Percentiles rank a stretch among this genome's conserved stretches.
phyloP scores from a whole-genome alignment of 2,329 filamentous ascomycete genomes.

The Penicillium freii region DNA sequence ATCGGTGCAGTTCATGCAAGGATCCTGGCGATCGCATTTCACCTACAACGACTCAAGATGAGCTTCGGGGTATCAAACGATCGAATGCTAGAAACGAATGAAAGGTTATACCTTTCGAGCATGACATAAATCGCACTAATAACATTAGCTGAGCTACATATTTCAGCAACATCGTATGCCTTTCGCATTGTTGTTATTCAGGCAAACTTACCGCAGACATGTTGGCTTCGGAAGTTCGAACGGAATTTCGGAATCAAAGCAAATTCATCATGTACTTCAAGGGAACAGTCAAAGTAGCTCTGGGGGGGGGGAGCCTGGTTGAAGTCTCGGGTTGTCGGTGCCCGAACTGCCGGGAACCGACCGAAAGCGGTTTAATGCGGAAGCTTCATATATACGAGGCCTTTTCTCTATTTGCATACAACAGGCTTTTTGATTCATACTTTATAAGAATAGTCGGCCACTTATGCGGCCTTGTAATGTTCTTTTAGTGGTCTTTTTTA shows the following conservation, averaged over 20 bases:
- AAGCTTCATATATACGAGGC: not conserved
- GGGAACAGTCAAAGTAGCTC: not conserved
- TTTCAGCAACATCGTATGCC: not conserved
- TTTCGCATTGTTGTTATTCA: not conserved
- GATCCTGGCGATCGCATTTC: slow-evolving; percentile 45
- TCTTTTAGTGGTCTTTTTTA: no score
- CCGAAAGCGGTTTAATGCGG: not conserved
- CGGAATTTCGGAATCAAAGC: not conserved
- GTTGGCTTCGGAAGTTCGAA: not conserved
- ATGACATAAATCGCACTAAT: slow-evolving; percentile 39
- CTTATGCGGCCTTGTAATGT: no score
- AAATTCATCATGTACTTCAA: not conserved
- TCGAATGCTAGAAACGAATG: no score
- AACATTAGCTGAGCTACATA: not conserved
- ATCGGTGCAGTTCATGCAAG: slow-evolving; percentile 49
- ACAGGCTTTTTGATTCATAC: not conserved
- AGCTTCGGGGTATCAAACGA: not conserved
- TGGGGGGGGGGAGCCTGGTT: not conserved
- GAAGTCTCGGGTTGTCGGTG: slow-evolving; percentile 3
- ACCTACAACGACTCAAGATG: slow-evolving; percentile 28
- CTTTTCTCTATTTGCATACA: not conserved
- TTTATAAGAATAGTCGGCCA: no score
- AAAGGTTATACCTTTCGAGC: slow-evolving; percentile 30
- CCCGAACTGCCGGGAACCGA: slow-evolving; percentile 18
- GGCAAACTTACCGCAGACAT: slow-evolving; percentile 3